A percentile compares a stretch with the other conserved stretches of the same genome.
Evolutionary conservation across 495 filamentous ascomycete genomes (phyloP).

Genomic region (Penicillium subrubescens): DNA sequence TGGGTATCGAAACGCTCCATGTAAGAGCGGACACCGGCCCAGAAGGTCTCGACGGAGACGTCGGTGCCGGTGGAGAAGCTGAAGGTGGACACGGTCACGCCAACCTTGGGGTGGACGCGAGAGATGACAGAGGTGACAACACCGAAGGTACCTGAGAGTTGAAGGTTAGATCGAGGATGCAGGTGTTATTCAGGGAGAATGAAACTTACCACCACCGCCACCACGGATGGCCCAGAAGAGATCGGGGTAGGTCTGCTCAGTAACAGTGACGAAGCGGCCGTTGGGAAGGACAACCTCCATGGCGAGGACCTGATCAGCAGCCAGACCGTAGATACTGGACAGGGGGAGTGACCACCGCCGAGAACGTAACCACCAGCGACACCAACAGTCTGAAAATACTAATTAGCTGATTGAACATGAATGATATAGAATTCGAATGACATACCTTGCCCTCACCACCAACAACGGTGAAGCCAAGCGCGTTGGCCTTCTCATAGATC

Average conservation of each 20-base stretch:
- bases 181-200: not conserved
- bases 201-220: slow-evolving; percentile 28
- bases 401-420: not conserved
- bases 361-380: slow-evolving; percentile 46
- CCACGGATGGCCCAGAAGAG: slow-evolving; percentile 59
- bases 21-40: slow-evolving; percentile 51
- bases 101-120: slow-evolving; percentile 44
- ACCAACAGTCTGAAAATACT: slow-evolving; percentile 35
- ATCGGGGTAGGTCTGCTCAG: slow-evolving; percentile 52
- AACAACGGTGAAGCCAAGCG: slow-evolving; percentile 51
- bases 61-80: slow-evolving; percentile 37
- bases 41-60: slow-evolving; percentile 49
- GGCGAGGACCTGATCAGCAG: slow-evolving; percentile 52
- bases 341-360: slow-evolving; percentile 52
- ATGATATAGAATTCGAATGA: not conserved
- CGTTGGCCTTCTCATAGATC: slow-evolving; percentile 49
- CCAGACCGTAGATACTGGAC: slow-evolving; percentile 53
- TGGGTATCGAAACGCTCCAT: slow-evolving; percentile 48
- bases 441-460: slow-evolving; percentile 53
- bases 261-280: slow-evolving; percentile 54
- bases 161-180: not conserved
- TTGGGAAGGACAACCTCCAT: slow-evolving; percentile 57
- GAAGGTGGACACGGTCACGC: slow-evolving; percentile 43
- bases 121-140: slow-evolving; percentile 54
- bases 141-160: slow-evolving; percentile 45